These are phyloP conservation scores for Alternaria brassicae DNA, from an alignment of 2,329 filamentous ascomycete species.

Conservation along the genomic window DNA sequence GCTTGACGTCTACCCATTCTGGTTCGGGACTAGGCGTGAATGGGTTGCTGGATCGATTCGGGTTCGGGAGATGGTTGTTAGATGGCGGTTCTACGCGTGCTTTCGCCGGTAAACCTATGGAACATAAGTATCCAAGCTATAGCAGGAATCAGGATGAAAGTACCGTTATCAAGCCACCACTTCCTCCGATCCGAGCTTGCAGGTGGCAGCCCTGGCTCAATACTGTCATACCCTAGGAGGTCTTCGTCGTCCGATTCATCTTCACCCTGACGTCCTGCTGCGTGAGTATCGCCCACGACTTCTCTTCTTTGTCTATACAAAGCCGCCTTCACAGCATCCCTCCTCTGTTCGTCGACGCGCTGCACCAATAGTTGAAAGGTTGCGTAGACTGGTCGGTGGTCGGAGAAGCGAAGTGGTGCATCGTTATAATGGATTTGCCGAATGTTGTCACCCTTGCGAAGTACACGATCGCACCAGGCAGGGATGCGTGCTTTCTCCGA, in stretches of 20 bases:
- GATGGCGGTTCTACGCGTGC: constrained; percentile 73
- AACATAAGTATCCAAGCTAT: constrained; percentile 33
- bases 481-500: constrained; percentile 95
- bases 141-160: constrained; percentile 59
- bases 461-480: constrained; percentile 94
- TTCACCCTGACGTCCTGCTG: constrained; percentile 56
- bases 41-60: constrained; percentile 78
- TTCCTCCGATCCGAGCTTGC: constrained; percentile 68
- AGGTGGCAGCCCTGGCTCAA: constrained; percentile 76
- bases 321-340: constrained; percentile 74
- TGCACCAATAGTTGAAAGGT: constrained; percentile 84
- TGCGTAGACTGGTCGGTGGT: constrained; percentile 94
- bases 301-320: constrained; percentile 74
- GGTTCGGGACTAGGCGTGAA: constrained; percentile 76
- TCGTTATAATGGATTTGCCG: constrained; percentile 83
- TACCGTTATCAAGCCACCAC: constrained; percentile 71
- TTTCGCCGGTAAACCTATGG: constrained; percentile 71
- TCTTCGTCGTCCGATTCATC: constrained; percentile 79
- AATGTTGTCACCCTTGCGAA: constrained; percentile 84
- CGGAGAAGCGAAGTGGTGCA: constrained; percentile 85
- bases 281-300: constrained; percentile 70
- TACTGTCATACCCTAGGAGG: constrained; percentile 78
- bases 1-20: constrained; percentile 74
- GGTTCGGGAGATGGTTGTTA: constrained; percentile 71
- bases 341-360: constrained; percentile 76